phyloP scores from a whole-genome alignment of 140 eudicot species.

The Senecio squalidus region DNA sequence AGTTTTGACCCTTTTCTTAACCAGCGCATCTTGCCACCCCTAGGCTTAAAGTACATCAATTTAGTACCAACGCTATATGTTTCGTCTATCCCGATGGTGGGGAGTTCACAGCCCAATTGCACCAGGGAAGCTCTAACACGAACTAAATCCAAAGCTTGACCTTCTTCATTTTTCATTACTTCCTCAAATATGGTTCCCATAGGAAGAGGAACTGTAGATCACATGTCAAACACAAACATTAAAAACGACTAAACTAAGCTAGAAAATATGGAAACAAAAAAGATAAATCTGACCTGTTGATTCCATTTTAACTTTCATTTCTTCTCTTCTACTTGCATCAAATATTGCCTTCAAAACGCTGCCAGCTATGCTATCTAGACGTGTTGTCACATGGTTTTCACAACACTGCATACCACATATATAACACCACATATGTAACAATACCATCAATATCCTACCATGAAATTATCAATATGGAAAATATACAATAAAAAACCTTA shows the following conservation, averaged over 20 bases:
- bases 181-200: constrained; percentile 57
- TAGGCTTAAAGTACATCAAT: background rate
- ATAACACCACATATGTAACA: background rate
- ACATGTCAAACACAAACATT: constrained; percentile 1
- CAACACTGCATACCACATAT: constrained; percentile 42
- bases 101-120: constrained; percentile 64
- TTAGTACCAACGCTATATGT: constrained; percentile 57
- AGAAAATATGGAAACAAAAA: background rate
- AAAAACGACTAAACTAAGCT: background rate
- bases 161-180: constrained; percentile 78
- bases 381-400: constrained; percentile 46
- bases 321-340: constrained; percentile 49
- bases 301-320: constrained; percentile 54
- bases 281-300: constrained; percentile 42
- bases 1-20: background rate
- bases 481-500: constrained; percentile 46
- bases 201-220: constrained; percentile 56
- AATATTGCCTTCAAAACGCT: constrained; percentile 60
- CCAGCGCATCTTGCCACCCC: background rate
- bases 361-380: constrained; percentile 49
- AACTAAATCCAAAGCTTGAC: constrained; percentile 65
- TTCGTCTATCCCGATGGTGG: constrained; percentile 50
- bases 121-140: constrained; percentile 63
- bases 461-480: background rate
- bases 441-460: background rate